phyloP scores from a whole-genome alignment of 2,329 filamentous ascomycete species.

The Knoxdaviesia proteae region DNA sequence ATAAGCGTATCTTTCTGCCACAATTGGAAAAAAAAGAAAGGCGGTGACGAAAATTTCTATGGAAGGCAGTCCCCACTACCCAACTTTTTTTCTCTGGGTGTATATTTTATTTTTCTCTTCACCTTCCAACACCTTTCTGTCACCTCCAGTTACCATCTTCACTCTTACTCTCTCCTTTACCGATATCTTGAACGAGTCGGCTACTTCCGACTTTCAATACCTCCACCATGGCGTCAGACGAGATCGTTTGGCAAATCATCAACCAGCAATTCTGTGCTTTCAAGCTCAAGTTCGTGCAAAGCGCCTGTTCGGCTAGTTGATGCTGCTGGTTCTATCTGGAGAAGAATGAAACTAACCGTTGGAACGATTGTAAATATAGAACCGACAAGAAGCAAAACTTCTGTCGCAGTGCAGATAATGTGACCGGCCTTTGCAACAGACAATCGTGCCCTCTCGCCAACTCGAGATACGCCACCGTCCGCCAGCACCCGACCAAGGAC shows the following conservation, averaged over 20 bases:
- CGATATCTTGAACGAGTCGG: neutral
- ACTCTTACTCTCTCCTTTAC: neutral
- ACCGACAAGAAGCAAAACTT: constrained; percentile 78
- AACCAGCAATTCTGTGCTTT: constrained; percentile 91
- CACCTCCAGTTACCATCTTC: neutral
- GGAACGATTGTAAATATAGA: constrained; percentile 21
- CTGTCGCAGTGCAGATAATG: constrained; percentile 88
- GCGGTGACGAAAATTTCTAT: constrained; percentile 5
- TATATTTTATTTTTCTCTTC: too few relatives aligned
- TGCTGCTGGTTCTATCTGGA: too few relatives aligned
- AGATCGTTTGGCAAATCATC: constrained; percentile 94
- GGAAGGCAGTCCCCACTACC: too few relatives aligned
- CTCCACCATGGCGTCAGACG: constrained; percentile 62
- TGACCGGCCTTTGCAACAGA: constrained; percentile 62
- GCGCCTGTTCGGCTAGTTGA: neutral
- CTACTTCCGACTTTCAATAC: neutral
- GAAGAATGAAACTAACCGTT: neutral
- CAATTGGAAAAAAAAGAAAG: neutral
- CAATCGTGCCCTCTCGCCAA: constrained; percentile 85
- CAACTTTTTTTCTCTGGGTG: too few relatives aligned
- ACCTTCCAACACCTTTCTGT: constrained; percentile 1
- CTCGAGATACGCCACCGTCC: constrained; percentile 78
- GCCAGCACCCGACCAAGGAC: constrained; percentile 60
- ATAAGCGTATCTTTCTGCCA: too few relatives aligned
- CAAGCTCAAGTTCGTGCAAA: constrained; percentile 56